Conservation (phyloP, 208 protist species). For the Leishmania gerbilli region DNA sequence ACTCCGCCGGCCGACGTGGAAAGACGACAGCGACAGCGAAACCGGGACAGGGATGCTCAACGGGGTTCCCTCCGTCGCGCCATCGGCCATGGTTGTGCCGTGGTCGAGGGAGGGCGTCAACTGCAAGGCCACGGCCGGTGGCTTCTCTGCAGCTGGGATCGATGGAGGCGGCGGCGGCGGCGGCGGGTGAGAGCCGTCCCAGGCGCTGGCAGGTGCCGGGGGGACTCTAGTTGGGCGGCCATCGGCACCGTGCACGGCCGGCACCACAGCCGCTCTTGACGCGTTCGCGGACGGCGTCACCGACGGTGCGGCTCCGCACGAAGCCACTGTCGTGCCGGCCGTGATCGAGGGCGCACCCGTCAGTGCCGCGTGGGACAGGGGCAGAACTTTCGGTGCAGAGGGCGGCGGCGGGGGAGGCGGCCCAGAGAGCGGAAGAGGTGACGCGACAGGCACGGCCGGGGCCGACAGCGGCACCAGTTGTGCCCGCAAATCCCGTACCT, state of each 20-base stretch:
- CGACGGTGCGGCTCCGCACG: neutral
- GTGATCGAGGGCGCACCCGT: neutral
- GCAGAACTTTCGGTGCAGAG: neutral
- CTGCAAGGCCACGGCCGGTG: constrained; percentile 1
- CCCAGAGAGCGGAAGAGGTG: neutral
- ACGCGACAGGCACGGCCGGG: neutral
- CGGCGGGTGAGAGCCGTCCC: neutral
- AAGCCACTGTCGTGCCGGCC: neutral
- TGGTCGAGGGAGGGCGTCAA: constrained; percentile 22
- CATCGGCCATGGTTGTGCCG: neutral
- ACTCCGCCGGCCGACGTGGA: constrained; percentile 27
- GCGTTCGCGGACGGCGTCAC: neutral
- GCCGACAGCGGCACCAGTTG: neutral
- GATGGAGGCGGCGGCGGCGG: neutral
- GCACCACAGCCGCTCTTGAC: constrained; percentile 1
- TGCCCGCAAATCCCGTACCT: constrained; percentile 48
- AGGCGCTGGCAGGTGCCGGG: neutral
- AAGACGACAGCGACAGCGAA: constrained; percentile 14
- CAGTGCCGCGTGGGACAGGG: neutral
- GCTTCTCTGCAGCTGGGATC: neutral
- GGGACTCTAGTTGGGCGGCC: neutral
- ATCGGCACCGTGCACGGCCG: neutral
- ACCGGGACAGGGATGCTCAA: constrained; percentile 47
- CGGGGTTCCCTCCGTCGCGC: constrained; percentile 26
- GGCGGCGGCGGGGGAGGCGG: neutral